phyloP scores from a whole-genome alignment of 2,329 filamentous ascomycete species.

The Ascosphaera apis region DNA sequence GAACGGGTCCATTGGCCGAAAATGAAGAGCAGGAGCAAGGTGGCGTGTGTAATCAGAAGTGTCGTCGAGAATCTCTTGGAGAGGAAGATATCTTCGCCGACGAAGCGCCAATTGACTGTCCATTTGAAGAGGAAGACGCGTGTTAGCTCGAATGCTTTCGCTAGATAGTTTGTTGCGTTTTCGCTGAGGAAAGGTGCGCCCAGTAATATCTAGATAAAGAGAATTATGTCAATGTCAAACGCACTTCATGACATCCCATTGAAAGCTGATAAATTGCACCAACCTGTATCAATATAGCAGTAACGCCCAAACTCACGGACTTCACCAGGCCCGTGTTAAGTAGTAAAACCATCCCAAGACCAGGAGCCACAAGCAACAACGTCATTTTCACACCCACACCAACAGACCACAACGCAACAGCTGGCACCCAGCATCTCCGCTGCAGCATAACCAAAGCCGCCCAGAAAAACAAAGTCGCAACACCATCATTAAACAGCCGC shows the following conservation, averaged over 20 bases:
- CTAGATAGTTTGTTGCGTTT: constrained; percentile 49
- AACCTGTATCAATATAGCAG: constrained; percentile 62
- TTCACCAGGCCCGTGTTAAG: constrained; percentile 44
- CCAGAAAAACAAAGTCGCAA: constrained; percentile 68
- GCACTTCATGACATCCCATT: background rate
- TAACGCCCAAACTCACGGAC: constrained; percentile 42
- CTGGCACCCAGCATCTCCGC: constrained; percentile 47
- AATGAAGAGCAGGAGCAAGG: constrained; percentile 44
- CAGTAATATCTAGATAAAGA: constrained; percentile 25
- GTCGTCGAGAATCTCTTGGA: constrained; percentile 42
- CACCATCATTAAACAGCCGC: constrained; percentile 86
- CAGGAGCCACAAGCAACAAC: constrained; percentile 58
- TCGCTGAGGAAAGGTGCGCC: constrained; percentile 42
- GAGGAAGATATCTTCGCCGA: constrained; percentile 64
- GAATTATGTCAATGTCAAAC: background rate
- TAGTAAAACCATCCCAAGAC: constrained; percentile 52
- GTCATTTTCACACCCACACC: constrained; percentile 94
- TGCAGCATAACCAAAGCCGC: constrained; percentile 59
- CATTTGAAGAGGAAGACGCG: constrained; percentile 87
- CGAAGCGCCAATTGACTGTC: constrained; percentile 97
- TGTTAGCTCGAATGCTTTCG: constrained; percentile 72
- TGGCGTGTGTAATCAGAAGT: constrained; percentile 42
- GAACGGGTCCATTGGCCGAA: constrained; percentile 50
- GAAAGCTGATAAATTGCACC: constrained; percentile 10
- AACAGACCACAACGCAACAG: constrained; percentile 47